These are phyloP conservation scores for Phylloporus arenicola DNA, from an alignment of 768 basidiomycete species.

Conservation along the genomic window DNA sequence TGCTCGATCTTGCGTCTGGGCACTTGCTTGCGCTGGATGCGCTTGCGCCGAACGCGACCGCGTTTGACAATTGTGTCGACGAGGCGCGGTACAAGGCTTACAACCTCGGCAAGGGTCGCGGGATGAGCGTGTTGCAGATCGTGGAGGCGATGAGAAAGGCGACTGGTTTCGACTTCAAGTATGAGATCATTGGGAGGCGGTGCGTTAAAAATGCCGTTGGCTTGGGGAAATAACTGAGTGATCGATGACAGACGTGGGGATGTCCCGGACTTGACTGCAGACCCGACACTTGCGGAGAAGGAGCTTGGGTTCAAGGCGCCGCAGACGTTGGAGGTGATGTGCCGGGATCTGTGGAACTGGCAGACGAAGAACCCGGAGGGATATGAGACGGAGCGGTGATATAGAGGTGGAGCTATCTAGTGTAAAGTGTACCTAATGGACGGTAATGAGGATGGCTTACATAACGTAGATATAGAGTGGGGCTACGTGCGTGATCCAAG, in stretches of 20 bases:
- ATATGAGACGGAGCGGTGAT: constrained; percentile 39
- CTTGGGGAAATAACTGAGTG: background rate
- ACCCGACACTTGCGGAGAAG: constrained; percentile 84
- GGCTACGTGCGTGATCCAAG: background rate
- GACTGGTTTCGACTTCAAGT: constrained; percentile 82
- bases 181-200: constrained; percentile 88
- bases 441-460: constrained; percentile 11
- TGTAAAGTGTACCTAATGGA: constrained; percentile 11
- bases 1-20: constrained; percentile 92
- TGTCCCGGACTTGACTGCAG: constrained; percentile 93
- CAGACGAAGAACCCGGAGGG: constrained; percentile 88
- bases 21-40: constrained; percentile 90
- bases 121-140: constrained; percentile 90
- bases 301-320: constrained; percentile 91
- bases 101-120: constrained; percentile 92
- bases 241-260: constrained; percentile 67
- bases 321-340: constrained; percentile 84
- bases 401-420: background rate
- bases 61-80: constrained; percentile 49
- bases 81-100: constrained; percentile 82
- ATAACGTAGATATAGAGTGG: background rate
- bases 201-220: constrained; percentile 33
- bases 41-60: constrained; percentile 50
- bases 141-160: constrained; percentile 91
- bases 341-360: constrained; percentile 97